Evolutionary conservation across 164 flowering plant genomes (phyloP).

Genomic region (Vitis rupestris): DNA sequence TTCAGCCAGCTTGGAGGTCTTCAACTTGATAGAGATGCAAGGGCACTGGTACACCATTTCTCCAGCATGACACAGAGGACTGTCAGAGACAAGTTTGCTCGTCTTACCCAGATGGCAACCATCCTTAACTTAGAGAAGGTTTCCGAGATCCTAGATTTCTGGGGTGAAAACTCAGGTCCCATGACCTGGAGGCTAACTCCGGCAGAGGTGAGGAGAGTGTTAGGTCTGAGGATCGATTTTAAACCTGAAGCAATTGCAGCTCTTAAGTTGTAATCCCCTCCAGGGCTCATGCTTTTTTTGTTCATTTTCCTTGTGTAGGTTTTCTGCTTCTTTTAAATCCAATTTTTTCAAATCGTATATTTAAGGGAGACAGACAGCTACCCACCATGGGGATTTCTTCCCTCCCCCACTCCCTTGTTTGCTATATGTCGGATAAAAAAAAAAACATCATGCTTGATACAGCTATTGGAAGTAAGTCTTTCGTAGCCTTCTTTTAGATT

Average conservation of each 20-base stretch:
- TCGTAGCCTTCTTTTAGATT: too few relatives aligned
- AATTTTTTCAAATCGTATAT: too few relatives aligned
- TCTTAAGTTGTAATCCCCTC: constrained; percentile 54
- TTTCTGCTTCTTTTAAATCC: too few relatives aligned
- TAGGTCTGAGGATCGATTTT: constrained; percentile 87
- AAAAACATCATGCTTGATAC: too few relatives aligned
- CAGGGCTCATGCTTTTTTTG: background rate
- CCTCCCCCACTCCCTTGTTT: too few relatives aligned
- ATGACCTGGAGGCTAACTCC: constrained; percentile 99
- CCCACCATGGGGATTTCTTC: too few relatives aligned
- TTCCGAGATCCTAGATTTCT: constrained; percentile 95
- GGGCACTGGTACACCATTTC: constrained; percentile 88
- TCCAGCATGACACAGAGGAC: constrained; percentile 92
- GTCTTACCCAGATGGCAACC: constrained; percentile 96
- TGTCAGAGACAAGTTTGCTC: constrained; percentile 94
- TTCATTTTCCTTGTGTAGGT: background rate
- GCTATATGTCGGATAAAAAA: too few relatives aligned
- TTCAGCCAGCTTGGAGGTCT: constrained; percentile 95
- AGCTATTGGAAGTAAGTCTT: too few relatives aligned
- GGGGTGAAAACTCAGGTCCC: constrained; percentile 99
- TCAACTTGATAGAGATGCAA: constrained; percentile 85
- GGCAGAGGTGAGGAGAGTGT: constrained; percentile 91
- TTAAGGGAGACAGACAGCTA: too few relatives aligned
- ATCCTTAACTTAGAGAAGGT: constrained; percentile 94
- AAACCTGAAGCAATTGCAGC: constrained; percentile 90